These are phyloP conservation scores for Oryza officinalis DNA, from an alignment of 176 grass and related monocot genomes.

Conservation along the genomic window DNA sequence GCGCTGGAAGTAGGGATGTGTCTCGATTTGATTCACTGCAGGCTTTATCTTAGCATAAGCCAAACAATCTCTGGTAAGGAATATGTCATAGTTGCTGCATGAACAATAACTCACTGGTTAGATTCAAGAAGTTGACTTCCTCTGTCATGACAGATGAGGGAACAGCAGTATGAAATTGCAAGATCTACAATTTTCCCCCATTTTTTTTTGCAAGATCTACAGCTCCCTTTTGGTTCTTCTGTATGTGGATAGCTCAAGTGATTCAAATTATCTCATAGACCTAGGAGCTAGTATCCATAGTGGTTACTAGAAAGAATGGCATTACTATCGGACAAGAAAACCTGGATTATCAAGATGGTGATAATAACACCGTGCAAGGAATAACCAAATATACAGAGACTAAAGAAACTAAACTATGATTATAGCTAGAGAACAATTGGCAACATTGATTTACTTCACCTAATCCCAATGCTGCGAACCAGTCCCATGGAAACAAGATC, in stretches of 20 bases:
- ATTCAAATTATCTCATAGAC: neutral
- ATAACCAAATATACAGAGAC: neutral
- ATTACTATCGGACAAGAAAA: neutral
- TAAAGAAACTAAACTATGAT: neutral
- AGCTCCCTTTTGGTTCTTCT: neutral
- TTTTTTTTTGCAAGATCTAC: neutral
- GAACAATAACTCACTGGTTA: neutral
- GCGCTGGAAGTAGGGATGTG: constrained; percentile 88
- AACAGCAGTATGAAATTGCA: neutral
- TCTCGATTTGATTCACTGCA: constrained; percentile 90
- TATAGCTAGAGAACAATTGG: neutral
- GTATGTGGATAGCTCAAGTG: neutral
- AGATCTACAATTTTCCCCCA: neutral
- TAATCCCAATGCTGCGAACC: constrained; percentile 82
- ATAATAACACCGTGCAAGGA: neutral
- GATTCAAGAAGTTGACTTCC: neutral
- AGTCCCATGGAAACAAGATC: constrained; percentile 83
- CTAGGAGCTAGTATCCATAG: neutral
- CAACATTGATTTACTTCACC: constrained; percentile 42
- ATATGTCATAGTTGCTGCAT: constrained; percentile 97
- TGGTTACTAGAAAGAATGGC: neutral
- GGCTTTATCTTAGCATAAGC: constrained; percentile 95
- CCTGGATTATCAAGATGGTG: neutral
- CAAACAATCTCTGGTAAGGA: constrained; percentile 83
- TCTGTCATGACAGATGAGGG: neutral